Evolutionary conservation across 176 grass and related monocot genomes (phyloP), one percentile per base, ranked within the genome.

Genomic region (Elaeis guineensis): DNA sequence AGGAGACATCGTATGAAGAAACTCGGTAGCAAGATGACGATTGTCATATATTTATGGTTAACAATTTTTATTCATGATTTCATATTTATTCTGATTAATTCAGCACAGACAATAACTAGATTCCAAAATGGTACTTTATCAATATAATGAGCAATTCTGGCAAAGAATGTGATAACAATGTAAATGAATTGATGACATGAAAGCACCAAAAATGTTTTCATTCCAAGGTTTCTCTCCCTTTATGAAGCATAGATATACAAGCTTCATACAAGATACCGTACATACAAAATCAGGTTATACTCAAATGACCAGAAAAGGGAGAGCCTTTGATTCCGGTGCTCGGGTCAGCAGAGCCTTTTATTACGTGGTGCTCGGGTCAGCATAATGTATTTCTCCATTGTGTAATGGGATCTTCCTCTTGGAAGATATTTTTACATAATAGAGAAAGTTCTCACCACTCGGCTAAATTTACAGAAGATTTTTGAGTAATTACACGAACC

Each of bases 261-360:
- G 48, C 30, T 50, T 64, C 16, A 53, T 64, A 50, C 71, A 51
- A 24, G n/a, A 65, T 55, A 39, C 25, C 64, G 19, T 57, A 52
- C 54, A n/a, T 26, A n/a, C 44, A 61, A 64, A 76, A 67, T 72
- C 61, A 75, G 14, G 23, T 60, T 60, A 75, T n/a, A 16, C 48
- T 49, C 26, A 49, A 39, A 39, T 11, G 7, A 39, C 35, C 8
- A 26, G 19, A 29, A 58, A 52, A 44, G 32, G 72, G 35, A 28
- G 35, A 80, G 80, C 72, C 72, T 85, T 72, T 67, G 67, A 53
- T 67, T 77, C 67, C 63, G 61, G 16, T 57, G 56, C 49, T 51
- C 62, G 16, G 50, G 70, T 71, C 50, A 65, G 66, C 51, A 22
- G 35, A 80, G 76, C 76, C 72, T 80, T 76, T 67, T 72, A 58